phyloP scores from a whole-genome alignment of 2,329 filamentous ascomycete genomes.

The Scedosporium boydii region DNA sequence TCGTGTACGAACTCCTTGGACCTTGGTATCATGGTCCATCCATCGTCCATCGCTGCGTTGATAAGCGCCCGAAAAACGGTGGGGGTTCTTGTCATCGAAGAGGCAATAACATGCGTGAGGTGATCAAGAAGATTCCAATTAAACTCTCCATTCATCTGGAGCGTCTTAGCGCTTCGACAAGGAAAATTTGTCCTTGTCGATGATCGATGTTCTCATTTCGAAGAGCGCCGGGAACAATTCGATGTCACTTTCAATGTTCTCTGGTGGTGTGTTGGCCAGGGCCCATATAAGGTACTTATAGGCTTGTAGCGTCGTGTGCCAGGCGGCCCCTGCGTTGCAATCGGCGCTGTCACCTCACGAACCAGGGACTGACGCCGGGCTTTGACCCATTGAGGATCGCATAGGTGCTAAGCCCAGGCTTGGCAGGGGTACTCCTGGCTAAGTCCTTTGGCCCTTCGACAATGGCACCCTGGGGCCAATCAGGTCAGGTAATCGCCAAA shows the following conservation, averaged over 20 bases:
- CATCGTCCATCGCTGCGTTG: not conserved
- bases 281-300: too few species aligned
- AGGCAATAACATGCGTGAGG: not conserved
- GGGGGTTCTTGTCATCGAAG: not conserved
- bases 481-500: not conserved
- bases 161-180: not conserved
- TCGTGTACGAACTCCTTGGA: not conserved
- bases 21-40: not conserved
- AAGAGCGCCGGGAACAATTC: too few species aligned
- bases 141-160: not conserved
- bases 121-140: not conserved
- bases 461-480: not conserved
- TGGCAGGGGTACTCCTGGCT: slow-evolving; percentile 4
- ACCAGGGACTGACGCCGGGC: not conserved
- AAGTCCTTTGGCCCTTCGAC: not conserved
- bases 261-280: not conserved
- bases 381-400: not conserved
- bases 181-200: not conserved
- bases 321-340: slow-evolving; percentile 1
- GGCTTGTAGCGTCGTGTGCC: not conserved
- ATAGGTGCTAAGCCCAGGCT: not conserved
- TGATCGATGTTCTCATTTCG: not conserved
- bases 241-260: too few species aligned
- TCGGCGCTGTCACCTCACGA: slow-evolving; percentile 1
- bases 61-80: not conserved